Evolutionary conservation across 305 asterid species (phyloP).

Genomic region (Stenogyne calaminthoides): DNA sequence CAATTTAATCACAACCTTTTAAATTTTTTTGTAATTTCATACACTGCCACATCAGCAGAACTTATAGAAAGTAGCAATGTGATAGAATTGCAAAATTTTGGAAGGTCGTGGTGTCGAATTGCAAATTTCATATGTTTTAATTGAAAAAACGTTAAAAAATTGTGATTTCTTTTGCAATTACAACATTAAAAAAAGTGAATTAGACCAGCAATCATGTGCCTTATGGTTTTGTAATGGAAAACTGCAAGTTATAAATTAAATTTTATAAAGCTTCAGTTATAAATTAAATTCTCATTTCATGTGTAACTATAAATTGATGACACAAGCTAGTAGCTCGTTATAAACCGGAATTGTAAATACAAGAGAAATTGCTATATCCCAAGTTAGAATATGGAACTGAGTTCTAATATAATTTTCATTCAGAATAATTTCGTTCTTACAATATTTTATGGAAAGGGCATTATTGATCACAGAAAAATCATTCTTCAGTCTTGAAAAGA

Average conservation of each 20-base stretch:
- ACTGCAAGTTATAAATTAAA: neutral
- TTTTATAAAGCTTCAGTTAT: conserved; percentile 11
- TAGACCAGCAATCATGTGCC: neutral
- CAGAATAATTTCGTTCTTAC: neutral
- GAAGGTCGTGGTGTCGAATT: no score
- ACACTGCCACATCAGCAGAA: no score
- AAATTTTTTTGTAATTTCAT: no score
- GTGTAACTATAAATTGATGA: conserved; percentile 1
- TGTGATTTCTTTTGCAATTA: no score
- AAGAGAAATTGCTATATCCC: neutral
- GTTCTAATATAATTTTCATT: neutral
- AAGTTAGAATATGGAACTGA: neutral
- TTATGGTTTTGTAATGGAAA: neutral
- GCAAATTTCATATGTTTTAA: no score
- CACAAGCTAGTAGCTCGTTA: neutral
- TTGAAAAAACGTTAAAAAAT: no score
- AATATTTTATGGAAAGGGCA: neutral
- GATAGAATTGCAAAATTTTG: no score
- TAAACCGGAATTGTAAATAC: neutral
- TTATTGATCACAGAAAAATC: neutral
- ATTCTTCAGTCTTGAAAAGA: neutral
- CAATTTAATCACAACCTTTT: no score
- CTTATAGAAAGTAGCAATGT: no score
- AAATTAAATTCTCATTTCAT: neutral
- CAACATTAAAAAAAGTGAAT: neutral